Conservation (phyloP, 2,329 filamentous ascomycete species). For the Bipolaris oryzae region DNA sequence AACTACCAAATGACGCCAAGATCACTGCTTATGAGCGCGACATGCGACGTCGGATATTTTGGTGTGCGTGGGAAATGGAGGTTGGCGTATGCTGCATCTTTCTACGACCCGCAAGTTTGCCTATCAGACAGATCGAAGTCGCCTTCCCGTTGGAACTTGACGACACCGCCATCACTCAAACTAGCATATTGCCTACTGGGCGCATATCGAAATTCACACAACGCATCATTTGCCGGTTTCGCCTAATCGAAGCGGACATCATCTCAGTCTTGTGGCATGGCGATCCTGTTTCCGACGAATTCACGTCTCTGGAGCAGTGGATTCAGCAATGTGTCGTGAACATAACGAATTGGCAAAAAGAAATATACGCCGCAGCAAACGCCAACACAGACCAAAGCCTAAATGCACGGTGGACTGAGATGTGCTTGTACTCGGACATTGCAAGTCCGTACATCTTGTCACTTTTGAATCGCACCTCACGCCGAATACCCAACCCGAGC, state of each 20-base stretch:
- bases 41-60: conserved; percentile 47
- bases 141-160: conserved; percentile 43
- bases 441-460: conserved; percentile 40
- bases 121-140: conserved; percentile 38
- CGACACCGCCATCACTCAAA: conserved; percentile 40
- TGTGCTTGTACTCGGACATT: conserved; percentile 45
- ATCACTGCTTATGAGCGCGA: conserved; percentile 43
- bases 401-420: conserved; percentile 41
- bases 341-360: conserved; percentile 40
- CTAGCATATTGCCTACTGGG: conserved; percentile 34
- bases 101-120: conserved; percentile 39
- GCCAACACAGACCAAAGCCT: conserved; percentile 38
- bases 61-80: conserved; percentile 49
- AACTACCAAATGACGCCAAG: conserved; percentile 37
- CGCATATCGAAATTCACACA: conserved; percentile 44
- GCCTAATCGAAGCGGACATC: conserved; percentile 44
- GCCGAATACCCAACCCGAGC: conserved; percentile 33
- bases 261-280: conserved; percentile 42
- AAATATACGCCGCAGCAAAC: conserved; percentile 36
- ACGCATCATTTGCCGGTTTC: conserved; percentile 43
- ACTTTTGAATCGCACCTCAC: conserved; percentile 39
- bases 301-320: conserved; percentile 36
- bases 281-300: conserved; percentile 37
- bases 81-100: conserved; percentile 46
- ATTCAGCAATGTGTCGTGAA: conserved; percentile 32